Percentiles rank a stretch among this genome's conserved stretches.
phyloP scores from a whole-genome alignment of 2,329 filamentous ascomycete genomes.

The Alternaria sp. region DNA sequence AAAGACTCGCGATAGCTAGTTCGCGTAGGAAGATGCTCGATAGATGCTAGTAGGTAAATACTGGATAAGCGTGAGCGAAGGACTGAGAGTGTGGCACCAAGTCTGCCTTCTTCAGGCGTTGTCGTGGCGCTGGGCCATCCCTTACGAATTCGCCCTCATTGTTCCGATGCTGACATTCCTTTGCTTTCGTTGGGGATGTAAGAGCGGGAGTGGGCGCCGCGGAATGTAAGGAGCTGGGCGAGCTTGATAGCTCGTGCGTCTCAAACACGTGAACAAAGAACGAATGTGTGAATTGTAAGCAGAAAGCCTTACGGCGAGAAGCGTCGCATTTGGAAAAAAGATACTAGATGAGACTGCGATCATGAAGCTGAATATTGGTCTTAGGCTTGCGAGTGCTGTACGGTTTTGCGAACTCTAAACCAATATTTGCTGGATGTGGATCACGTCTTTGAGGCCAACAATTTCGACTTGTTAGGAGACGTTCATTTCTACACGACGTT shows the following conservation, averaged over 20 bases:
- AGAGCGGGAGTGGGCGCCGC: constrained; percentile 5
- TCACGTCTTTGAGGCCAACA: constrained; percentile 14
- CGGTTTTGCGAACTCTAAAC: constrained; percentile 42
- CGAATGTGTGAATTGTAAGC: background rate
- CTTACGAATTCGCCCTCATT: constrained; percentile 38
- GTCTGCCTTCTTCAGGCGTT: constrained; percentile 26
- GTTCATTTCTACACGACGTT: constrained; percentile 30
- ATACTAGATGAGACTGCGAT: constrained; percentile 4
- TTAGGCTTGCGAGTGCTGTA: constrained; percentile 10
- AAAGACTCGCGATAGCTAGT: background rate
- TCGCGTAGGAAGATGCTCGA: background rate
- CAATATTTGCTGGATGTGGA: background rate
- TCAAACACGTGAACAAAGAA: constrained; percentile 1
- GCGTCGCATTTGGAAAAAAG: background rate
- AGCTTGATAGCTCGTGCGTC: background rate
- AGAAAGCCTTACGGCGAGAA: background rate
- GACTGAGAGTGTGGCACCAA: constrained; percentile 12
- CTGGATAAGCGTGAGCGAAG: background rate
- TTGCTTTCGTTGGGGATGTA: constrained; percentile 5
- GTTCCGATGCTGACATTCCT: constrained; percentile 36
- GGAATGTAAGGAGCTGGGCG: constrained; percentile 4
- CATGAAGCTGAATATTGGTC: constrained; percentile 8
- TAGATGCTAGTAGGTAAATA: background rate
- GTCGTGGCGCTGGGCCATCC: constrained; percentile 33
- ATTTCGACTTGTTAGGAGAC: constrained; percentile 25